Percentiles rank a stretch among this genome's conserved stretches.
Conservation (phyloP, 306 rosid species). For the Luffa aegyptiaca region DNA sequence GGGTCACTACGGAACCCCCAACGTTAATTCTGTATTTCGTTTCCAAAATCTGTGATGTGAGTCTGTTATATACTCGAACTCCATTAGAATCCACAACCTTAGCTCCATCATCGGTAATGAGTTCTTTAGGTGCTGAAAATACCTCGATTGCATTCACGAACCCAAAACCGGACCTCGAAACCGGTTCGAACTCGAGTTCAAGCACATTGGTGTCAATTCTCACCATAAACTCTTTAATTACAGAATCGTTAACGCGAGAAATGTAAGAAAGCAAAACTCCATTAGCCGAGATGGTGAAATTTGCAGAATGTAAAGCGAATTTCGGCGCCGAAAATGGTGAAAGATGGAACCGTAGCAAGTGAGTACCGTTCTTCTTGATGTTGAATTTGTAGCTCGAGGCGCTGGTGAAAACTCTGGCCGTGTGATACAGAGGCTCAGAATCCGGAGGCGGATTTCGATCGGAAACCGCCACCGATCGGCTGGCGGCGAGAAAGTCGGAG, state of each 20-base stretch:
- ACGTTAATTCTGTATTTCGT: constrained; percentile 72
- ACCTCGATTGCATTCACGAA: constrained; percentile 71
- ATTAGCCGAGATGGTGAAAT: constrained; percentile 43
- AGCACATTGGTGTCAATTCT: constrained; percentile 30
- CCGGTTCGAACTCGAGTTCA: constrained; percentile 47
- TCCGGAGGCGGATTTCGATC: constrained; percentile 41
- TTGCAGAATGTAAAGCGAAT: constrained; percentile 48
- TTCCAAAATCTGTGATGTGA: constrained; percentile 59
- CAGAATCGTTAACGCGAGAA: constrained; percentile 20
- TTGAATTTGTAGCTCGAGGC: constrained; percentile 46
- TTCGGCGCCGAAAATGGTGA: constrained; percentile 52
- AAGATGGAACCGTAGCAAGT: constrained; percentile 81
- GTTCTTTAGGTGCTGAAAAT: constrained; percentile 66
- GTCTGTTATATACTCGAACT: constrained; percentile 35
- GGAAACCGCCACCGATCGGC: constrained; percentile 34
- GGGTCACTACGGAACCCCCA: constrained; percentile 69
- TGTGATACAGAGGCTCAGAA: constrained; percentile 36
- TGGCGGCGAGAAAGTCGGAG: constrained; percentile 34
- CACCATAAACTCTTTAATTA: constrained; percentile 52
- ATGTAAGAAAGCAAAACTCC: constrained; percentile 24
- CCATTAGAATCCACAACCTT: constrained; percentile 44
- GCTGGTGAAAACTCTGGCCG: constrained; percentile 70
- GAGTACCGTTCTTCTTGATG: constrained; percentile 56
- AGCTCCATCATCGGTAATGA: constrained; percentile 58
- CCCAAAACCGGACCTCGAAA: constrained; percentile 38